These are phyloP conservation scores for Helicostylum pulchrum DNA, from an alignment of 192 early-diverging fungal genomes.

Conservation along the genomic window DNA sequence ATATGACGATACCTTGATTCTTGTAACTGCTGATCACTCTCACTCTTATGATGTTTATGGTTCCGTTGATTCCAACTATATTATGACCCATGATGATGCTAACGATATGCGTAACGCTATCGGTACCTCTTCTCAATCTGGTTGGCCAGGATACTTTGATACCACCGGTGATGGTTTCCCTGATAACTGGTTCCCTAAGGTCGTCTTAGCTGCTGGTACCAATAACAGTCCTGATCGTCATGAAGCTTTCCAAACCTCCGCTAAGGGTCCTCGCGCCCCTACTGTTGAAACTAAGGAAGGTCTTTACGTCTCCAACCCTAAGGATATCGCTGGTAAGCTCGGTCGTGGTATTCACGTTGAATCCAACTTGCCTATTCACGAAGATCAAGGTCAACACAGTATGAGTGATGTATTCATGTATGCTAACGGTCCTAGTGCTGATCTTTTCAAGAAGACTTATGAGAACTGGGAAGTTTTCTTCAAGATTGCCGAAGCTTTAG, in stretches of 20 bases:
- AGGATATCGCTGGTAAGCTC: conserved; percentile 22
- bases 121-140: conserved; percentile 49
- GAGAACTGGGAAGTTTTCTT: conserved; percentile 52
- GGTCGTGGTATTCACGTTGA: conserved; percentile 31
- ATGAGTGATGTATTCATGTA: conserved; percentile 49
- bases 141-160: conserved; percentile 47
- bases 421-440: conserved; percentile 37
- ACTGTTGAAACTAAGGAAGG: conserved; percentile 32
- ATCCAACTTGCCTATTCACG: conserved; percentile 21
- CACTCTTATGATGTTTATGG: conserved; percentile 66
- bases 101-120: conserved; percentile 42
- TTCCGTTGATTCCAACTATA: conserved; percentile 56
- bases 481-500: conserved; percentile 41
- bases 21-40: conserved; percentile 64
- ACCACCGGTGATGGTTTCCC: conserved; percentile 48
- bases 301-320: conserved; percentile 24
- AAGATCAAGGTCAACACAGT: conserved; percentile 42
- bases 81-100: conserved; percentile 41
- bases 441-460: conserved; percentile 39
- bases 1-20: conserved; percentile 55
- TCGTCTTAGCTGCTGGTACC: conserved; percentile 43
- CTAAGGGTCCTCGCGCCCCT: conserved; percentile 37
- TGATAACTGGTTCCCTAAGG: conserved; percentile 43
- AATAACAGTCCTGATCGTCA: conserved; percentile 39
- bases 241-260: conserved; percentile 44